Conservation (phyloP, 1,139 yeast species). For the Blastobotrys persicus region DNA sequence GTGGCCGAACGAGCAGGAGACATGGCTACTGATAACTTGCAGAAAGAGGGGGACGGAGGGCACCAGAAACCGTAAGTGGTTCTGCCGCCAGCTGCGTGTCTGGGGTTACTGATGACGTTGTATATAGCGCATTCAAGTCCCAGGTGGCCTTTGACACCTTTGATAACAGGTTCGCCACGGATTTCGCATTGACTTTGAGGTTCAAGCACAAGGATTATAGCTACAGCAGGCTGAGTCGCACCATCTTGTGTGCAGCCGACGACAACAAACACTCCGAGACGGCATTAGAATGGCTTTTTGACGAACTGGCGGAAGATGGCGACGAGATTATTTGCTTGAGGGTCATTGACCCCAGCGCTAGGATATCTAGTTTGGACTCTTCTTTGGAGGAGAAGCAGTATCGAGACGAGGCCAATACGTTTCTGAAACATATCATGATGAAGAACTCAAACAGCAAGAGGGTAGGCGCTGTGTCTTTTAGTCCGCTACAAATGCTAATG, state of each 20-base stretch:
- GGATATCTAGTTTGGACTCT: slow-evolving; percentile 24
- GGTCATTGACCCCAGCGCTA: slow-evolving; percentile 48
- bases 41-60: neutral
- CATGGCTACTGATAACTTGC: neutral
- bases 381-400: slow-evolving; percentile 37
- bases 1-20: no score
- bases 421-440: slow-evolving; percentile 45
- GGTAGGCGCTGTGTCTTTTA: no score
- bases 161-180: slow-evolving; percentile 42
- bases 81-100: no score
- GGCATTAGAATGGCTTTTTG: slow-evolving; percentile 66
- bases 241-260: slow-evolving; percentile 62
- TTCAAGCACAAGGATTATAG: slow-evolving; percentile 56
- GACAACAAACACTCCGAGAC: slow-evolving; percentile 54
- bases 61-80: neutral
- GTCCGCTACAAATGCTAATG: slow-evolving; percentile 15
- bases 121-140: slow-evolving; percentile 25
- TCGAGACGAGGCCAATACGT: slow-evolving; percentile 40
- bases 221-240: slow-evolving; percentile 56
- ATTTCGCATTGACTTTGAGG: slow-evolving; percentile 49
- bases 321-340: slow-evolving; percentile 62
- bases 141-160: slow-evolving; percentile 57
- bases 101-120: no score
- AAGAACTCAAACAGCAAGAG: slow-evolving; percentile 26
- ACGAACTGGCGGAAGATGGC: slow-evolving; percentile 60